phyloP scores from a whole-genome alignment of 192 early-diverging fungal genomes.

The Coemansia sp. region DNA sequence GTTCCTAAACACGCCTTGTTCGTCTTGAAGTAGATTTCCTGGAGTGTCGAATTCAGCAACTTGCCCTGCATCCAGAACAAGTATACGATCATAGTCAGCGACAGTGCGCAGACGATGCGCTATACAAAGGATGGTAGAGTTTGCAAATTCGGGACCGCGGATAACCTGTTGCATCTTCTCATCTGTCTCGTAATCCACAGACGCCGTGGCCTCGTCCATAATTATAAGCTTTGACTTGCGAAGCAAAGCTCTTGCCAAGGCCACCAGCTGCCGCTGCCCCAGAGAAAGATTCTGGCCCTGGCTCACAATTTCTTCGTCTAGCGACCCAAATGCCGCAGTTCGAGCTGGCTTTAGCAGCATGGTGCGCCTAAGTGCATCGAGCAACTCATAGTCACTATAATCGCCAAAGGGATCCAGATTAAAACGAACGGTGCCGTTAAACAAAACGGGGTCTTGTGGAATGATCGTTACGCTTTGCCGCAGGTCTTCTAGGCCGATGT shows the following conservation, averaged over 20 bases:
- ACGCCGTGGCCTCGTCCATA: constrained; percentile 86
- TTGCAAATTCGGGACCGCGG: constrained; percentile 67
- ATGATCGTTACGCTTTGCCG: no score
- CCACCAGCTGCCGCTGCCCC: constrained; percentile 75
- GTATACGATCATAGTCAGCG: constrained; percentile 67
- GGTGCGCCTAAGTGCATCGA: background rate
- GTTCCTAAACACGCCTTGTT: constrained; percentile 61
- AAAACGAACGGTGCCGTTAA: no score
- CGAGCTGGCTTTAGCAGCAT: background rate
- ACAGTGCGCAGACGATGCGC: constrained; percentile 3
- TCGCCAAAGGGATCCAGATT: no score
- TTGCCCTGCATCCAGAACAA: constrained; percentile 76
- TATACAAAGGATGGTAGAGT: constrained; percentile 60
- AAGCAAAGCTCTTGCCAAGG: constrained; percentile 74
- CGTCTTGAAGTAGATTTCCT: background rate
- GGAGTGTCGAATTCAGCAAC: background rate
- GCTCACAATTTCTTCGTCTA: background rate
- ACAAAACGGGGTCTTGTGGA: no score
- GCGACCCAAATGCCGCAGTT: background rate
- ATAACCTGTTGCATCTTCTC: constrained; percentile 86
- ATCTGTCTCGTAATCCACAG: constrained; percentile 85
- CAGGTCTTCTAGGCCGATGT: no score
- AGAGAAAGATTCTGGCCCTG: constrained; percentile 68
- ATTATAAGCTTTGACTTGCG: constrained; percentile 67
- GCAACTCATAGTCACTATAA: background rate